A percentile compares a stretch with the other conserved stretches of the same genome.
Conservation (phyloP, 164 flowering plant genomes). For the Buxus sempervirens region DNA sequence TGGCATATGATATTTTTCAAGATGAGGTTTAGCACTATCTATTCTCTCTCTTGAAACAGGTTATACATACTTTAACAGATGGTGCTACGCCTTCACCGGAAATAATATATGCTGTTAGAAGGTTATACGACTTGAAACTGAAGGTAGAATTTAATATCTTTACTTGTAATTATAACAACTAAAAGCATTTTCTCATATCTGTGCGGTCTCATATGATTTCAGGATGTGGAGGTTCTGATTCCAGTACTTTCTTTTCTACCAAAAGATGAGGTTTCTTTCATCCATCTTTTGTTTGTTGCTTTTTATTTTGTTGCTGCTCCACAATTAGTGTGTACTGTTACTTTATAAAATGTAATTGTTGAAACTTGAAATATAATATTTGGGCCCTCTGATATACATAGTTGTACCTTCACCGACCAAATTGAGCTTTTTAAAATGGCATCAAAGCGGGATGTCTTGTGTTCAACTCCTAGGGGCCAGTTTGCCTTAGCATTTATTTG, state of each 20-base stretch:
- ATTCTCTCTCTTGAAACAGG: conserved; percentile 38
- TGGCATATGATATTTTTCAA: background rate
- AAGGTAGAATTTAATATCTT: conserved; percentile 49
- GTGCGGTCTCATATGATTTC: conserved; percentile 26
- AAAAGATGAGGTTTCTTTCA: conserved; percentile 73
- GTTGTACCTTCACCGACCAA: too few species aligned
- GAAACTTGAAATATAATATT: too few species aligned
- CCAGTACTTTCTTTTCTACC: conserved; percentile 71
- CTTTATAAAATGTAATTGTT: background rate
- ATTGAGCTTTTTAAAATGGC: too few species aligned
- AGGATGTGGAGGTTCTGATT: conserved; percentile 83
- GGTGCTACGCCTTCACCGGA: conserved; percentile 73
- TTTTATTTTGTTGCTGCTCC: background rate
- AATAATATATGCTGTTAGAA: conserved; percentile 54
- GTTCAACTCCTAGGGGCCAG: too few species aligned
- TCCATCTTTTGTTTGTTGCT: background rate
- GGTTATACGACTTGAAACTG: conserved; percentile 61
- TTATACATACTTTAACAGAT: conserved; percentile 79
- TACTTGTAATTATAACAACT: background rate
- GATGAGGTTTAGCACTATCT: conserved; percentile 3
- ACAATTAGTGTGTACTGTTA: background rate
- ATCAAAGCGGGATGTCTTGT: too few species aligned
- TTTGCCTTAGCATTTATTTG: too few species aligned
- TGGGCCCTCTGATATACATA: too few species aligned
- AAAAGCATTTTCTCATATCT: background rate